Conservation (phyloP, 495 filamentous ascomycete species). For the Aspergillus hancockii region DNA sequence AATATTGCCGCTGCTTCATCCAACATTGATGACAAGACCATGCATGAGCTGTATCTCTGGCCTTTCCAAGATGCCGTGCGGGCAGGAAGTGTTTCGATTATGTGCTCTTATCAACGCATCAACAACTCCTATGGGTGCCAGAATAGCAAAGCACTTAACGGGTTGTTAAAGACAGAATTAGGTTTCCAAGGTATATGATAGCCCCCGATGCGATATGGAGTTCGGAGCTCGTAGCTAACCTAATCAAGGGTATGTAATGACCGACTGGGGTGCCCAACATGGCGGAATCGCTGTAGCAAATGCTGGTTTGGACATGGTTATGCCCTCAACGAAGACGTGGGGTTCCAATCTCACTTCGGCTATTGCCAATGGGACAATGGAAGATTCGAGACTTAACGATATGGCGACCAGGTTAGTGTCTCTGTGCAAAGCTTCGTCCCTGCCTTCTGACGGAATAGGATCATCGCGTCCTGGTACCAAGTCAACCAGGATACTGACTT, state of each 20-base stretch:
- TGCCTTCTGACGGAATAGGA: slow-evolving; percentile 62
- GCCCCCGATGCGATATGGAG: too few species aligned
- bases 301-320: slow-evolving; percentile 61
- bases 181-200: slow-evolving; percentile 47
- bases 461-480: slow-evolving; percentile 86
- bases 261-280: slow-evolving; percentile 63
- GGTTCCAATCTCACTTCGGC: slow-evolving; percentile 52
- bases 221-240: slow-evolving; percentile 55
- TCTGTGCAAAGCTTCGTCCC: slow-evolving; percentile 45
- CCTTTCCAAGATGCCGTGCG: slow-evolving; percentile 58
- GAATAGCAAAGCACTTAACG: slow-evolving; percentile 59
- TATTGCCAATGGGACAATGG: slow-evolving; percentile 50
- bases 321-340: slow-evolving; percentile 53
- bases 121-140: slow-evolving; percentile 70
- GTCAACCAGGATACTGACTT: slow-evolving; percentile 68
- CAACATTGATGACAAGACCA: slow-evolving; percentile 67
- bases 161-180: slow-evolving; percentile 60
- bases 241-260: slow-evolving; percentile 53
- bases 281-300: slow-evolving; percentile 52
- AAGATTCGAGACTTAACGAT: slow-evolving; percentile 49
- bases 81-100: slow-evolving; percentile 53
- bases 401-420: slow-evolving; percentile 57
- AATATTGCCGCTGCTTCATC: slow-evolving; percentile 53
- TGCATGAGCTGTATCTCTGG: slow-evolving; percentile 74
- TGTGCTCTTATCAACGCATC: slow-evolving; percentile 64